A percentile compares a stretch with the other conserved stretches of the same genome.
Conservation (phyloP, 2,329 filamentous ascomycete species). For the Diplodia sapinea region DNA sequence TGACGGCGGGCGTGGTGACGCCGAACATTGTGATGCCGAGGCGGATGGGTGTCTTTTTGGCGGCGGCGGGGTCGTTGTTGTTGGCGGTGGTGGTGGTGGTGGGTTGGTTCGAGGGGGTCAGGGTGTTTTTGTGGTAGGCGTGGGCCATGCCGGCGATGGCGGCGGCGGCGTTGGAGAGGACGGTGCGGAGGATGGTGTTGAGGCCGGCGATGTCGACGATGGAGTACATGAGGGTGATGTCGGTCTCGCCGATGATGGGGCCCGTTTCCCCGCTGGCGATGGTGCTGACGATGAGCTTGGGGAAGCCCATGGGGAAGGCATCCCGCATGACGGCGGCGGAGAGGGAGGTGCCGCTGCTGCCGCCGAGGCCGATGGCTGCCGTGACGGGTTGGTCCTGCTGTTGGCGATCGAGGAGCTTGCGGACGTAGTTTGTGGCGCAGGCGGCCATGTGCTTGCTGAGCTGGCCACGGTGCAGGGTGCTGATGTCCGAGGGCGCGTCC, state of each 20-base stretch:
- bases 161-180: slow-evolving; percentile 68
- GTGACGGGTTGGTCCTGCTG: slow-evolving; percentile 49
- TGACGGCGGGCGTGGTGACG: slow-evolving; percentile 71
- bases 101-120: slow-evolving; percentile 29
- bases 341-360: slow-evolving; percentile 67
- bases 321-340: slow-evolving; percentile 66
- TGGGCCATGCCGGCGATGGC: slow-evolving; percentile 65
- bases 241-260: slow-evolving; percentile 69
- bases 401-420: slow-evolving; percentile 29
- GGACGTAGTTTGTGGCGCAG: slow-evolving; percentile 54
- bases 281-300: slow-evolving; percentile 73
- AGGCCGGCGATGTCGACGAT: slow-evolving; percentile 73
- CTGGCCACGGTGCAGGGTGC: slow-evolving; percentile 57
- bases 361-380: slow-evolving; percentile 65
- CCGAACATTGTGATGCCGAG: slow-evolving; percentile 77
- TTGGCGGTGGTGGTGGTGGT: background rate
- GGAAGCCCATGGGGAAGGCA: slow-evolving; percentile 67
- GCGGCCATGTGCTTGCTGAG: slow-evolving; percentile 63
- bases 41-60: slow-evolving; percentile 51
- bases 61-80: background rate
- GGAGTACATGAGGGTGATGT: slow-evolving; percentile 73
- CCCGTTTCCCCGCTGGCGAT: slow-evolving; percentile 70
- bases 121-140: slow-evolving; percentile 45
- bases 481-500: slow-evolving; percentile 41
- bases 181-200: slow-evolving; percentile 63